Conservation (phyloP, 2,329 filamentous ascomycete genomes). For the Onygenales sp. region DNA sequence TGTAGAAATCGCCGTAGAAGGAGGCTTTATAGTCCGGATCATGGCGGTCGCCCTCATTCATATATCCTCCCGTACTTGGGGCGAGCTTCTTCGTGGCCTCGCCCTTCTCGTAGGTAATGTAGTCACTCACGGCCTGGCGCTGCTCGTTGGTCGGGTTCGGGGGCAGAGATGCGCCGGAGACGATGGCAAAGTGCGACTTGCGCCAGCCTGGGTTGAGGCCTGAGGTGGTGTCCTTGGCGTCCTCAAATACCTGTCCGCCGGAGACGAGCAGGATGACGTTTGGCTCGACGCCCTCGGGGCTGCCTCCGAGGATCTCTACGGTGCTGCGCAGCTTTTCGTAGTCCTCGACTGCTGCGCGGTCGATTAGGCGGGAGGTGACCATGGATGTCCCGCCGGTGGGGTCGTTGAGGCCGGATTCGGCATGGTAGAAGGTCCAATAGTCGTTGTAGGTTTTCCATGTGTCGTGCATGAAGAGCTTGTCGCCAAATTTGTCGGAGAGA, state of each 20-base stretch:
- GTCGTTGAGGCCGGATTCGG: constrained; percentile 16
- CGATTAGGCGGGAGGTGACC: constrained; percentile 19
- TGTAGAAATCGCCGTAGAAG: constrained; percentile 34
- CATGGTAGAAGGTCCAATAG: constrained; percentile 19
- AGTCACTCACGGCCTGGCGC: neutral
- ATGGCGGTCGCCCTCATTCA: constrained; percentile 27
- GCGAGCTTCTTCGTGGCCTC: constrained; percentile 27
- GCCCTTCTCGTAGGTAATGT: constrained; percentile 24
- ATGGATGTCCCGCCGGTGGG: constrained; percentile 13
- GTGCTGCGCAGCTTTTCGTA: constrained; percentile 1
- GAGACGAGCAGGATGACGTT: constrained; percentile 23
- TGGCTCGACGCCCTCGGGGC: constrained; percentile 1
- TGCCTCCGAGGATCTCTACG: too few relatives aligned
- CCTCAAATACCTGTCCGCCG: constrained; percentile 25
- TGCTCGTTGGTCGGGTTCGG: neutral
- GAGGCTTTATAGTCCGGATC: constrained; percentile 30
- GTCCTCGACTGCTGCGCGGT: constrained; percentile 13
- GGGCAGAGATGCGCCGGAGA: neutral
- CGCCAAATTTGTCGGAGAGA: constrained; percentile 11
- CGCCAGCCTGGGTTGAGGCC: neutral
- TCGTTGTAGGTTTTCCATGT: constrained; percentile 15
- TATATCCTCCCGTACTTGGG: constrained; percentile 28
- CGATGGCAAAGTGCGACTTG: neutral
- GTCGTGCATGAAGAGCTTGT: constrained; percentile 18
- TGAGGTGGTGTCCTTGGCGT: constrained; percentile 11